Evolutionary conservation across 345 rosid species (phyloP), one percentile per base, ranked within the genome.

Genomic region (Gossypium arboreum): DNA sequence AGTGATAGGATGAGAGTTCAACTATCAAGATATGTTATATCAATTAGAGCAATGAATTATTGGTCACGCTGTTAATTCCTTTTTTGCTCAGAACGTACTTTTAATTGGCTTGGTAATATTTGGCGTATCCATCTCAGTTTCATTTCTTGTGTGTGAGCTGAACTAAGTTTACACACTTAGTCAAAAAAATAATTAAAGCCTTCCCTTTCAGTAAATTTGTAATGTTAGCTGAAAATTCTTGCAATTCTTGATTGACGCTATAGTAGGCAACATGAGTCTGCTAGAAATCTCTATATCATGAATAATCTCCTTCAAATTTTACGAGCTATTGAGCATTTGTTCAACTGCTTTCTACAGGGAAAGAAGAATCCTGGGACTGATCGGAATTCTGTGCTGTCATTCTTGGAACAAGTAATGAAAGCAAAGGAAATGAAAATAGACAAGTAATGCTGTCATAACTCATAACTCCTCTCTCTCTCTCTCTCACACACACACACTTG

Each of bases 381-480:
- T 87, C 84, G 25, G 43, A 51, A 72, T 56, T 78, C 97, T 4
- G 98, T 94, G 73, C 73, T 73, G 75, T 83, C 75, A 12, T 91
- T 94, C 81, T 78, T 94, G 68, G 72, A 84, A 73, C 74, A 89
- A 82, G 95, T 92, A 51, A 77, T 54, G 72, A 57, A 82, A 57
- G 97, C 98, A 29, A 91, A 83, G 83, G 94, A 88, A 84, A 91
- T 94, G 96, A 91, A 89, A 79, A 92, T 94, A 9, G 98, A 94
- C 86, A 92, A 89, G 98, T 92, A 79, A 65, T 41, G 76, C 25
- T 77, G 70, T 73, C 65, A 34, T 34, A 34, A 34, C 22, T 48
- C 65, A 45, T 43, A n/a, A 16, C 58, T 41, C 59, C 4, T 47
- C 51, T 72, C 39, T 68, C 16, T 58, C 22, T 58, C 78, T 54